Conservation (phyloP, 2,329 filamentous ascomycete species). For the Cladosporium sp. region DNA sequence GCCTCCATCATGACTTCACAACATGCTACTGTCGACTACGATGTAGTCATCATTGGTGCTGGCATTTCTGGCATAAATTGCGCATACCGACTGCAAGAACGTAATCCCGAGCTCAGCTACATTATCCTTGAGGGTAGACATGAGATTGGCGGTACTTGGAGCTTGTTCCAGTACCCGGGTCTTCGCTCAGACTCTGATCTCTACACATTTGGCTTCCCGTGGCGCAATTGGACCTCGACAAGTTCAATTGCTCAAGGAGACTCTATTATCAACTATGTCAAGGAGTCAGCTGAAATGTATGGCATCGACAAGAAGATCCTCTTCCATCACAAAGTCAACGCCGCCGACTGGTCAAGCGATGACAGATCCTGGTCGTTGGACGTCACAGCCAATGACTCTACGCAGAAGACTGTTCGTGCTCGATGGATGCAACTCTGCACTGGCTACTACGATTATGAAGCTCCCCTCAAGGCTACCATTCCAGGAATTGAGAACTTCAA, state of each 20-base stretch:
- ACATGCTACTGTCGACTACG: conserved; percentile 25
- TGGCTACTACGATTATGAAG: conserved; percentile 71
- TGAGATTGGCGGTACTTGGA: conserved; percentile 72
- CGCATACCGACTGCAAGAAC: conserved; percentile 55
- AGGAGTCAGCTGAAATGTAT: conserved; percentile 39
- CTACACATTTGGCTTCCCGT: conserved; percentile 57
- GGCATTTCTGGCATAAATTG: conserved; percentile 73
- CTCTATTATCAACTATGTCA: conserved; percentile 42
- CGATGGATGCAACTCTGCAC: conserved; percentile 57
- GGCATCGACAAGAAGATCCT: conserved; percentile 45
- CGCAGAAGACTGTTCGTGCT: conserved; percentile 34
- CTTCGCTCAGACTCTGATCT: conserved; percentile 53
- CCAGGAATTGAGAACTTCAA: conserved; percentile 64
- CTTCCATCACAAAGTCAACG: conserved; percentile 39
- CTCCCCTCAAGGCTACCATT: conserved; percentile 57
- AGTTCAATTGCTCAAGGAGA: conserved; percentile 44
- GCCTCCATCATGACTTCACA: background rate
- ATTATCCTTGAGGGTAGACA: conserved; percentile 64
- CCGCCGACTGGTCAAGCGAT: conserved; percentile 43
- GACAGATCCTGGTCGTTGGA: conserved; percentile 46
- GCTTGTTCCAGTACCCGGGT: conserved; percentile 69
- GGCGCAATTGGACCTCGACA: conserved; percentile 61
- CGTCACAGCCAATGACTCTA: conserved; percentile 34
- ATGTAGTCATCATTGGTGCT: conserved; percentile 63
- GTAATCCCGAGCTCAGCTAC: conserved; percentile 54